These are phyloP conservation scores for Alternaria postmessia DNA, from an alignment of 2,329 filamentous ascomycete genomes.

Conservation along the genomic window DNA sequence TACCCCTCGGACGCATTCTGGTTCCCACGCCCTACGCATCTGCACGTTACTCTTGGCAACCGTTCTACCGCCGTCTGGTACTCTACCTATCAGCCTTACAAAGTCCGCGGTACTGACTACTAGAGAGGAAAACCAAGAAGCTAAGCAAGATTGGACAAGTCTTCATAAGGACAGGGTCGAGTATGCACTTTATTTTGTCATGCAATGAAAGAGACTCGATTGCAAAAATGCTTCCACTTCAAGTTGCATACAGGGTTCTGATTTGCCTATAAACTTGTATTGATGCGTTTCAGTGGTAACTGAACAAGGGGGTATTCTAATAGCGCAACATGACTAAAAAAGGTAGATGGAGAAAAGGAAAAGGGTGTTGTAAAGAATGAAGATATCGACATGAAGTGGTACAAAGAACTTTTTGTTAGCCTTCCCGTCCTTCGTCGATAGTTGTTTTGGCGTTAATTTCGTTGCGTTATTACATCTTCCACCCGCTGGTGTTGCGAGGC, in stretches of 20 bases:
- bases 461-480: slow-evolving; percentile 7
- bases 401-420: not conserved
- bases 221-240: not conserved
- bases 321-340: slow-evolving; percentile 1
- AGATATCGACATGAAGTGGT: not conserved
- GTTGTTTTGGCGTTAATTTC: slow-evolving; percentile 17
- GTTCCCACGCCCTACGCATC: not conserved
- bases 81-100: not conserved
- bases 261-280: not conserved
- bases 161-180: not conserved
- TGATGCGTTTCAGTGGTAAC: not conserved
- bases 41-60: not conserved
- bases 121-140: not conserved
- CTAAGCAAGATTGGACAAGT: not conserved
- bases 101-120: not conserved
- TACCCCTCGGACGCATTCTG: not conserved
- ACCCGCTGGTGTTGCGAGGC: not conserved
- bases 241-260: not conserved
- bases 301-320: slow-evolving; percentile 4
- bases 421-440: slow-evolving; percentile 3
- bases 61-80: not conserved
- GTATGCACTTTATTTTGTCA: not conserved
- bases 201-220: not conserved
- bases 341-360: not conserved
- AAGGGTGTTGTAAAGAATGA: slow-evolving; percentile 3